Percentiles rank a stretch among this genome's conserved stretches.
These are phyloP conservation scores for Coelastrella sp. DNA, from an alignment of 139 green algal species.

Conservation along the genomic window DNA sequence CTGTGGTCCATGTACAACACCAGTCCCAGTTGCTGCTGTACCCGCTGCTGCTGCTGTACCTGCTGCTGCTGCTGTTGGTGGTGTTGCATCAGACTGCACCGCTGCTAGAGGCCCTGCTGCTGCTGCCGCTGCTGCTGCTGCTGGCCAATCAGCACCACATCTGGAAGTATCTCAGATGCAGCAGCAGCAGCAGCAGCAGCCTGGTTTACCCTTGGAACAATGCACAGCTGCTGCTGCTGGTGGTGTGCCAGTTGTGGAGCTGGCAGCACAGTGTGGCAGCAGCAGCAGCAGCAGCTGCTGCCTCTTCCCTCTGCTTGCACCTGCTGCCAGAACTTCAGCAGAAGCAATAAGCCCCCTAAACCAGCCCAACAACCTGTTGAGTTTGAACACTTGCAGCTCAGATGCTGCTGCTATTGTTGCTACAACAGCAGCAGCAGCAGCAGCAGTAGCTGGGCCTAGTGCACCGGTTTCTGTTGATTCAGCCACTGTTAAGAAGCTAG, in stretches of 20 bases:
- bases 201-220: background rate
- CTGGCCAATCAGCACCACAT: background rate
- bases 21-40: background rate
- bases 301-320: too few species aligned
- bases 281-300: background rate
- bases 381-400: background rate
- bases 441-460: background rate
- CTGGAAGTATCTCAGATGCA: background rate
- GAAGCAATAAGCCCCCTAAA: background rate
- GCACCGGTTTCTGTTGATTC: background rate
- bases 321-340: too few species aligned
- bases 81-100: background rate
- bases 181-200: background rate
- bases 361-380: background rate
- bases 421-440: background rate
- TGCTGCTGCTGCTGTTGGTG: background rate
- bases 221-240: too few species aligned
- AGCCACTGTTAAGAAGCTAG: slow-evolving; percentile 36
- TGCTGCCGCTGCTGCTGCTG: background rate
- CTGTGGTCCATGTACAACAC: background rate
- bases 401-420: background rate
- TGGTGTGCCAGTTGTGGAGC: too few species aligned
- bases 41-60: background rate
- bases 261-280: background rate
- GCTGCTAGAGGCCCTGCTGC: background rate